phyloP scores from a whole-genome alignment of 352 stramenopile genomes.

The Elongisporangium senticosum region DNA sequence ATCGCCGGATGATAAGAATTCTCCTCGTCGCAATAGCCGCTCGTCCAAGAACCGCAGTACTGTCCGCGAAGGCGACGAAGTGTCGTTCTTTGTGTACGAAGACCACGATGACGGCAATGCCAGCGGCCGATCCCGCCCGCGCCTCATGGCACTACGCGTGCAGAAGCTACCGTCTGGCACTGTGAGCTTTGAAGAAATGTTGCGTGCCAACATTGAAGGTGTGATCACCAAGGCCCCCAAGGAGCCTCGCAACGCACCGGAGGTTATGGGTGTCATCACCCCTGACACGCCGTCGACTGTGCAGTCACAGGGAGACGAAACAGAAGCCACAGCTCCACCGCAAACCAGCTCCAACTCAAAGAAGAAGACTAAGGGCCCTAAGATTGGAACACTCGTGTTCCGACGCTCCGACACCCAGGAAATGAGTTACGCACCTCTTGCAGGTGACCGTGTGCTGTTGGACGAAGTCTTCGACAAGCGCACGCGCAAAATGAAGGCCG shows the following conservation, averaged over 20 bases:
- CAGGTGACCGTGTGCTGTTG: conserved; percentile 58
- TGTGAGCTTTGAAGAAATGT: conserved; percentile 59
- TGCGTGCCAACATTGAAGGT: conserved; percentile 51
- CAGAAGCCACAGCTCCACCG: conserved; percentile 15
- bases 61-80: conserved; percentile 60
- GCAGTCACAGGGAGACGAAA: conserved; percentile 5
- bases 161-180: conserved; percentile 49
- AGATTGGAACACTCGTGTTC: conserved; percentile 33
- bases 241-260: conserved; percentile 51
- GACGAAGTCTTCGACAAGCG: conserved; percentile 73
- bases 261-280: conserved; percentile 56
- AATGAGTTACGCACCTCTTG: conserved; percentile 52
- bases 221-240: conserved; percentile 58
- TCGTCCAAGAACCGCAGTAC: conserved; percentile 3
- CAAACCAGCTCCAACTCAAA: conserved; percentile 13
- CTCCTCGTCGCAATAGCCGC: conserved; percentile 1
- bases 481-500: conserved; percentile 42
- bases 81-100: conserved; percentile 78
- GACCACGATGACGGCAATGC: conserved; percentile 39
- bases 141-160: conserved; percentile 61
- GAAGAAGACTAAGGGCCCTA: conserved; percentile 25
- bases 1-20: background rate
- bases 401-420: conserved; percentile 56
- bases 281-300: conserved; percentile 3
- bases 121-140: conserved; percentile 20